phyloP scores from a whole-genome alignment of 164 flowering plant genomes.

The Macadamia tetraphylla region DNA sequence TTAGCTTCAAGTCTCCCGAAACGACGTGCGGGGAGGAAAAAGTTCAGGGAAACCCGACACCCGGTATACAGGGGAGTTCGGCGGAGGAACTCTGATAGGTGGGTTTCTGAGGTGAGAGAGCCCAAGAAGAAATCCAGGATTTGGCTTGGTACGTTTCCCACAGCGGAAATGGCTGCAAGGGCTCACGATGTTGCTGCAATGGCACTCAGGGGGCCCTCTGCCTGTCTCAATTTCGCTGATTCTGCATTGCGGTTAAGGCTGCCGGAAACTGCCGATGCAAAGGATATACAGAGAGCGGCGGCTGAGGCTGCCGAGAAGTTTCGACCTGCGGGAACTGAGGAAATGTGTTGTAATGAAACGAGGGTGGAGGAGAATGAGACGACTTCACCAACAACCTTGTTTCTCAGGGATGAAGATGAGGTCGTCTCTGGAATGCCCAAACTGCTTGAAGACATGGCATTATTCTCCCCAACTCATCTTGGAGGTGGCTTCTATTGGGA shows the following conservation, averaged over 20 bases:
- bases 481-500: constrained; percentile 7
- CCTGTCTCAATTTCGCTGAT: constrained; percentile 21
- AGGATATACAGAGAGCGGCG: constrained; percentile 18
- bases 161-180: no score
- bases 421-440: constrained; percentile 21
- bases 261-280: constrained; percentile 13
- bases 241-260: neutral
- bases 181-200: neutral
- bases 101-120: constrained; percentile 75
- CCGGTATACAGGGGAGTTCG: constrained; percentile 62
- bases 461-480: constrained; percentile 21
- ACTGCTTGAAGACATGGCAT: constrained; percentile 23
- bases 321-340: neutral
- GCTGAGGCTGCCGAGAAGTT: constrained; percentile 17
- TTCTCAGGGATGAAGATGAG: constrained; percentile 23
- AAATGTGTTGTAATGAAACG: neutral
- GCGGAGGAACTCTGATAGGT: constrained; percentile 37
- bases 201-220: constrained; percentile 23
- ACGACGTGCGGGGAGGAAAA: constrained; percentile 51
- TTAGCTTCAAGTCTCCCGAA: constrained; percentile 48
- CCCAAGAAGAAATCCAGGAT: constrained; percentile 34
- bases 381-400: constrained; percentile 8
- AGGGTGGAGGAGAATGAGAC: neutral
- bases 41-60: constrained; percentile 61
- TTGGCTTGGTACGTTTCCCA: neutral